phyloP scores from a whole-genome alignment of 495 filamentous ascomycete species.

The Lindgomyces ingoldianus region DNA sequence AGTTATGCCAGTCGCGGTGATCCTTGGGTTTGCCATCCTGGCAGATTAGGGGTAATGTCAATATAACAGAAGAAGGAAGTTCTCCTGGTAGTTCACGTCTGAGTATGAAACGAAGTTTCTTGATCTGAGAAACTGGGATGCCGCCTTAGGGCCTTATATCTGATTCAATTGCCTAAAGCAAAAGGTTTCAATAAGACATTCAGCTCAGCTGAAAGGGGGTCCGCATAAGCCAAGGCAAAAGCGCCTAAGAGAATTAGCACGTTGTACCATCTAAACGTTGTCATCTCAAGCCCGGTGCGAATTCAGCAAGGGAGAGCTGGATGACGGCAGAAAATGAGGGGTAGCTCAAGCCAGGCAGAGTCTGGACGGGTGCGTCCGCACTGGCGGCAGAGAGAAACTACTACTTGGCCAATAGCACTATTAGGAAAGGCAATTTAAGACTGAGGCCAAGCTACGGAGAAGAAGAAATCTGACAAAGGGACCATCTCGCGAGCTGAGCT shows the following conservation, averaged over 20 bases:
- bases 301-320: neutral
- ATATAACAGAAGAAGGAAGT: neutral
- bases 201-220: neutral
- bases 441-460: neutral
- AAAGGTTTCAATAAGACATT: neutral
- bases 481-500: neutral
- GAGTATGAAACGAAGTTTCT: neutral
- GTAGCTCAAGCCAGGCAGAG: neutral
- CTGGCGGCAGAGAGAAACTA: neutral
- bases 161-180: no score
- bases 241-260: neutral
- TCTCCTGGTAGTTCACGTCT: neutral
- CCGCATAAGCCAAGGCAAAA: neutral
- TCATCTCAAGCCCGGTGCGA: no score
- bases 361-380: neutral
- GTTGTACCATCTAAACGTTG: neutral
- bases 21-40: neutral
- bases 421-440: neutral
- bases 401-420: neutral
- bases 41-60: no score
- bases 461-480: neutral
- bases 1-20: slow-evolving; percentile 17
- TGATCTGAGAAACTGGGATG: no score
- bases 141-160: neutral
- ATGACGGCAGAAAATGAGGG: neutral